phyloP scores from a whole-genome alignment of 2,329 filamentous ascomycete genomes.

The Ophiostoma pallidulum region DNA sequence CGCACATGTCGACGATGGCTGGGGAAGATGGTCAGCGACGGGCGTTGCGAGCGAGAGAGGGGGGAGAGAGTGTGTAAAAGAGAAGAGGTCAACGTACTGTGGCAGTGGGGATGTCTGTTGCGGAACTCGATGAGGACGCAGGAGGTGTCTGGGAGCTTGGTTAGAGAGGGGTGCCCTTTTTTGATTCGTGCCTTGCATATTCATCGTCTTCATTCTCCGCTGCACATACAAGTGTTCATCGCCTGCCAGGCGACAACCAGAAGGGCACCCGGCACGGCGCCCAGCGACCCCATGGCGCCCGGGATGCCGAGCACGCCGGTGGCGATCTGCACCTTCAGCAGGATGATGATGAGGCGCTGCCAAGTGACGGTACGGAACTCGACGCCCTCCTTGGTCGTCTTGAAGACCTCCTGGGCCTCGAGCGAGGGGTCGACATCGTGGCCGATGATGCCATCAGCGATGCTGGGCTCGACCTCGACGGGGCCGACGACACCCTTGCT shows the following conservation, averaged over 20 bases:
- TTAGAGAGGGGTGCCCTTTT: slow-evolving; percentile 31
- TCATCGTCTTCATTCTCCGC: too few species aligned
- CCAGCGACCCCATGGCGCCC: slow-evolving; percentile 67
- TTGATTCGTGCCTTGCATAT: neutral
- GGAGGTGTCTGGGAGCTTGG: too few species aligned
- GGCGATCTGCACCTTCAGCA: slow-evolving; percentile 34
- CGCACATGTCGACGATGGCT: slow-evolving; percentile 44
- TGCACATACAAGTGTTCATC: slow-evolving; percentile 32
- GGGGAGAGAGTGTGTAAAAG: neutral
- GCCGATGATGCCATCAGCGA: slow-evolving; percentile 1
- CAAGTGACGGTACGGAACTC: slow-evolving; percentile 40
- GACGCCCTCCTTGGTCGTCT: slow-evolving; percentile 28
- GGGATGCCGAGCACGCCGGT: slow-evolving; percentile 50
- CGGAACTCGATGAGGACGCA: slow-evolving; percentile 24
- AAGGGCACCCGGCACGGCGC: slow-evolving; percentile 73
- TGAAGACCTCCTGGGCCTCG: slow-evolving; percentile 32
- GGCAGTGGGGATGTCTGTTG: slow-evolving; percentile 29
- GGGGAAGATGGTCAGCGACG: neutral
- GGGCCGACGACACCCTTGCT: slow-evolving; percentile 6
- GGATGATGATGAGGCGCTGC: slow-evolving; percentile 38
- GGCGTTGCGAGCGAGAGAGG: neutral
- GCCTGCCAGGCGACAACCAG: slow-evolving; percentile 57
- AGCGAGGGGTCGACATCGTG: neutral
- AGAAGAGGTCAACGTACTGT: slow-evolving; percentile 17
- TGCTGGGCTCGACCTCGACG: slow-evolving; percentile 1